phyloP scores from a whole-genome alignment of 2,329 filamentous ascomycete genomes.

The Aspergillus japonicus region DNA sequence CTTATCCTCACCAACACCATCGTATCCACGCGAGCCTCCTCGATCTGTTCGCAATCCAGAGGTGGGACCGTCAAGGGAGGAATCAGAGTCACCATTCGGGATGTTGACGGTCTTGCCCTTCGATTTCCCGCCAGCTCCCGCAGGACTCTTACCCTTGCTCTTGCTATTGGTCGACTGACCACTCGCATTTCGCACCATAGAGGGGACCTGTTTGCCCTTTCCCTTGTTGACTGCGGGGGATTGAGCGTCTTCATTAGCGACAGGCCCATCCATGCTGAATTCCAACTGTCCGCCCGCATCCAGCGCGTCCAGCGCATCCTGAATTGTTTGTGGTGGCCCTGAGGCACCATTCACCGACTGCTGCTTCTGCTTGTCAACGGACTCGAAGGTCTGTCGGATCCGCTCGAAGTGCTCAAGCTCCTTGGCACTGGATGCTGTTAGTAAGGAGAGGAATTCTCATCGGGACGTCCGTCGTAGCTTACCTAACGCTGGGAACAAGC shows the following conservation, averaged over 20 bases:
- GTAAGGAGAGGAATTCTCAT: neutral
- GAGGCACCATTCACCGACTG: slow-evolving; percentile 21
- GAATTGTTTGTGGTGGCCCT: slow-evolving; percentile 34
- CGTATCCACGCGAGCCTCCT: slow-evolving; percentile 9
- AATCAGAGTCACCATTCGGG: slow-evolving; percentile 35
- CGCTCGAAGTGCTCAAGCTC: slow-evolving; percentile 88
- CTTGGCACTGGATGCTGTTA: slow-evolving; percentile 63
- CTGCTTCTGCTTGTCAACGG: slow-evolving; percentile 49
- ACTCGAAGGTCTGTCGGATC: slow-evolving; percentile 79
- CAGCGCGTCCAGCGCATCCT: slow-evolving; percentile 39
- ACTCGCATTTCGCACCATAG: slow-evolving; percentile 28
- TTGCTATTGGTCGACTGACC: slow-evolving; percentile 32
- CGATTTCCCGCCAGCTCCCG: slow-evolving; percentile 30
- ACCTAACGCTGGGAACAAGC: slow-evolving; percentile 81
- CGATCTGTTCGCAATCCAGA: slow-evolving; percentile 1
- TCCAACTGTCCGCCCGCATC: slow-evolving; percentile 25
- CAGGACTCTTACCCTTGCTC: slow-evolving; percentile 22
- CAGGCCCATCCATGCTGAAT: slow-evolving; percentile 20
- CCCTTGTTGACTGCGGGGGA: slow-evolving; percentile 30
- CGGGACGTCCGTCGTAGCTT: slow-evolving; percentile 19
- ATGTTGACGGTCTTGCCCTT: slow-evolving; percentile 39
- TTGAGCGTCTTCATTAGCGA: slow-evolving; percentile 28
- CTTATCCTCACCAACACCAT: slow-evolving; percentile 27
- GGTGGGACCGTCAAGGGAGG: slow-evolving; percentile 26
- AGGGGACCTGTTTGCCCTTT: slow-evolving; percentile 32